Conservation (phyloP, 2,329 filamentous ascomycete species). For the Lasiodiplodia sp. region DNA sequence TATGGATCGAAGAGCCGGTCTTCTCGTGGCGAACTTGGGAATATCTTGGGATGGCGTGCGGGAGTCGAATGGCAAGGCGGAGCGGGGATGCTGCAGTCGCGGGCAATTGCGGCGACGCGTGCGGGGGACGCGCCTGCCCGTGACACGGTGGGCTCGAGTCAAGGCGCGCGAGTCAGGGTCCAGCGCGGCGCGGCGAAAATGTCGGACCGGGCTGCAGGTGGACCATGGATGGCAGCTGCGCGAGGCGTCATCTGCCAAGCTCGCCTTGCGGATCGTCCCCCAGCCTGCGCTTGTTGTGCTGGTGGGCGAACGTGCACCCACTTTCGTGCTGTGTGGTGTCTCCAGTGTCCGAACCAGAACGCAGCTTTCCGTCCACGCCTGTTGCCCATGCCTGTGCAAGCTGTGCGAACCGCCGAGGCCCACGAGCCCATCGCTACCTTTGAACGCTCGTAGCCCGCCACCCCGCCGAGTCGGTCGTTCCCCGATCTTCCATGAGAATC, state of each 20-base stretch:
- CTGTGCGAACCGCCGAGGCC: slow-evolving; percentile 12
- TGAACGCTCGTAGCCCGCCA: slow-evolving; percentile 14
- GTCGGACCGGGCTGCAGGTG: slow-evolving; percentile 1
- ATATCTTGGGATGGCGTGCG: not conserved
- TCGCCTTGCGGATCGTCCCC: slow-evolving; percentile 15
- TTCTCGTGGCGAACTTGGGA: not conserved
- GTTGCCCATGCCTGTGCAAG: slow-evolving; percentile 21
- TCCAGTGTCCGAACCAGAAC: not conserved
- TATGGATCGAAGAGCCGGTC: not conserved
- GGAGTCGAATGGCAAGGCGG: not conserved
- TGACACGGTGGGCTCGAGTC: not conserved
- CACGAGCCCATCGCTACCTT: slow-evolving; percentile 16
- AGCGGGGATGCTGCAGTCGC: not conserved
- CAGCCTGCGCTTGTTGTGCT: slow-evolving; percentile 7
- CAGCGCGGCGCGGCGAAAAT: not conserved
- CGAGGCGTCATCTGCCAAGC: slow-evolving; percentile 22
- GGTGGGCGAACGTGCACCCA: slow-evolving; percentile 24
- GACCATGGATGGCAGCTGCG: slow-evolving; percentile 6
- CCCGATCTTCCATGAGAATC: slow-evolving; percentile 15
- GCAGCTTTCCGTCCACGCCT: not conserved
- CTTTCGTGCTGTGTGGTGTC: slow-evolving; percentile 14
- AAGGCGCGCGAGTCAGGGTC: slow-evolving; percentile 2
- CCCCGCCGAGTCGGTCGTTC: slow-evolving; percentile 21
- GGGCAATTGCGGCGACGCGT: not conserved
- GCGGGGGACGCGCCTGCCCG: slow-evolving; percentile 20